Percentiles rank a stretch among this genome's conserved stretches.
These are phyloP conservation scores for Anthracocystis panici-leucophaei DNA, from an alignment of 1,284 basidiomycete genomes.

Conservation along the genomic window DNA sequence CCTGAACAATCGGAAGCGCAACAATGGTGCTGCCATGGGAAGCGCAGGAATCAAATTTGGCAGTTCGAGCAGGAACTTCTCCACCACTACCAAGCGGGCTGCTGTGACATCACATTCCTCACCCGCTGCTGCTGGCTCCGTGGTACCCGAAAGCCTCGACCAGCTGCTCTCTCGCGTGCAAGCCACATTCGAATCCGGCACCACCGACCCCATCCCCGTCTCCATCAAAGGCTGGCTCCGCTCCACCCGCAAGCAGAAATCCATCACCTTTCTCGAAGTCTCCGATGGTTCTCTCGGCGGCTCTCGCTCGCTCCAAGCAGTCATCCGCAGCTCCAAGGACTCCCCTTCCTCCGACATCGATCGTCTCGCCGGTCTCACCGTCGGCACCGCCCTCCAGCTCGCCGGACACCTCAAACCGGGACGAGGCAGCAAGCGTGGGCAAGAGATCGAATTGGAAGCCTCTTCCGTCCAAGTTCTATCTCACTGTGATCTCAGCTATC, in stretches of 20 bases:
- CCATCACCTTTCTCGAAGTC: constrained; percentile 61
- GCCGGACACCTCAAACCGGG: constrained; percentile 43
- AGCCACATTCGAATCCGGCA: constrained; percentile 3
- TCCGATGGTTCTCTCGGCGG: constrained; percentile 62
- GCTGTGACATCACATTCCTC: neutral
- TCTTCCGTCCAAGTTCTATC: constrained; percentile 33
- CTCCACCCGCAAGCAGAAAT: constrained; percentile 57
- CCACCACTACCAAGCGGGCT: constrained; percentile 11
- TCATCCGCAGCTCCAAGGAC: constrained; percentile 32
- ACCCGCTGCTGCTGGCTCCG: neutral
- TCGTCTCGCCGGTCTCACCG: constrained; percentile 39
- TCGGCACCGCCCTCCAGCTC: constrained; percentile 56
- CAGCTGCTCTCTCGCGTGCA: constrained; percentile 21
- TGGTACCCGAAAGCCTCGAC: constrained; percentile 28
- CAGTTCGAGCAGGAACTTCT: constrained; percentile 15
- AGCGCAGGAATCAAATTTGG: constrained; percentile 22
- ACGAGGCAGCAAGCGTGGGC: constrained; percentile 44
- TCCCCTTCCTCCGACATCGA: constrained; percentile 21
- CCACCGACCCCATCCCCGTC: constrained; percentile 17
- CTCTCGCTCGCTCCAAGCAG: constrained; percentile 57
- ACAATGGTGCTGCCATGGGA: neutral
- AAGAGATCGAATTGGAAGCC: constrained; percentile 56
- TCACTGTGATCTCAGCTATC: constrained; percentile 46
- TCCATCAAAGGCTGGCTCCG: constrained; percentile 52
- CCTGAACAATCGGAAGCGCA: constrained; percentile 18